Conservation (phyloP, 169 alveolate species). For the Eimeria acervulina region DNA sequence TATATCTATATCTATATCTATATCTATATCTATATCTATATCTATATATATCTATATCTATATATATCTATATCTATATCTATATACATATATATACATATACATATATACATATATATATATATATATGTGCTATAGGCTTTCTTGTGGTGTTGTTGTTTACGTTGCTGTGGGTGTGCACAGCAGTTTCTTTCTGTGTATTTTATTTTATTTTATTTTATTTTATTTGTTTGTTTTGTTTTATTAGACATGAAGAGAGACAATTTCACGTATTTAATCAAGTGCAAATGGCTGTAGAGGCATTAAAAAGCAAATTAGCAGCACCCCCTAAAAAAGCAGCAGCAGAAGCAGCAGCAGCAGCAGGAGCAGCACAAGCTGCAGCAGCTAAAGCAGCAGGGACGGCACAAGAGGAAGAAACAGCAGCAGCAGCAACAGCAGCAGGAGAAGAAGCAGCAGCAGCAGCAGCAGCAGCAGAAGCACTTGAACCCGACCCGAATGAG, state of each 20-base stretch:
- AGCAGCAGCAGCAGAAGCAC: conserved; percentile 54
- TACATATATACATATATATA: too few species aligned
- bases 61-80: too few species aligned
- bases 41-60: too few species aligned
- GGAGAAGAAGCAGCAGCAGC: conserved; percentile 13
- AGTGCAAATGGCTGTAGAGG: conserved; percentile 69
- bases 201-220: not conserved
- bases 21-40: too few species aligned
- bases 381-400: not conserved
- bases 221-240: not conserved
- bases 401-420: not conserved
- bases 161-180: too few species aligned
- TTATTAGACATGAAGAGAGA: conserved; percentile 34
- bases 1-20: not conserved
- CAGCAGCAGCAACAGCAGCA: conserved; percentile 10
- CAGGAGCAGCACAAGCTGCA: not conserved
- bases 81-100: too few species aligned
- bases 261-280: conserved; percentile 59
- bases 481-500: conserved; percentile 39
- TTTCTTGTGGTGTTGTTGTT: too few species aligned
- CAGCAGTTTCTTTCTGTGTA: too few species aligned
- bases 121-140: too few species aligned
- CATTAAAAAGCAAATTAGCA: conserved; percentile 47
- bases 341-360: not conserved
- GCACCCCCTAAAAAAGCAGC: not conserved